Conservation (phyloP, 345 rosid genomes). For the Eucalyptus tenuipes region DNA sequence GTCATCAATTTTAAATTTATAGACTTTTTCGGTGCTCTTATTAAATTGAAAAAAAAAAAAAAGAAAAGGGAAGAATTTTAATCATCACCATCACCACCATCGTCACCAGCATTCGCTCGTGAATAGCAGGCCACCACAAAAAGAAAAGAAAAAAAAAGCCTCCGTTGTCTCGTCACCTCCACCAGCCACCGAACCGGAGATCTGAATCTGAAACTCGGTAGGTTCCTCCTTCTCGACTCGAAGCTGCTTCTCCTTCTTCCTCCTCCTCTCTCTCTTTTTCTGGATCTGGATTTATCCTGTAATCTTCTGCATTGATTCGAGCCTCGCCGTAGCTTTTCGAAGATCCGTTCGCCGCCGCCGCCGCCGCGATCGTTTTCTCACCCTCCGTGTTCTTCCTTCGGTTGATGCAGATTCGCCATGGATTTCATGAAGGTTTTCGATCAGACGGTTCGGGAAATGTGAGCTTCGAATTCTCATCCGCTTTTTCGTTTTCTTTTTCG, state of each 20-base stretch:
- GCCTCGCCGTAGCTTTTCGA: background rate
- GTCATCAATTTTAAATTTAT: background rate
- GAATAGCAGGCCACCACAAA: background rate
- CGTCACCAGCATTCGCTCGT: background rate
- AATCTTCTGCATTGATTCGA: background rate
- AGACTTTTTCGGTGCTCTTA: background rate
- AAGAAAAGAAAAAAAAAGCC: background rate
- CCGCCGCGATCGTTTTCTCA: background rate
- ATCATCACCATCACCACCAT: background rate
- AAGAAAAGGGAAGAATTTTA: background rate
- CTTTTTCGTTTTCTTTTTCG: background rate
- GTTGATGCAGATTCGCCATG: conserved; percentile 39
- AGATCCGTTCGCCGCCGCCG: background rate
- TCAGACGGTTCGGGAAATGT: conserved; percentile 99
- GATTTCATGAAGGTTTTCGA: conserved; percentile 99
- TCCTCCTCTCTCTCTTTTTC: background rate
- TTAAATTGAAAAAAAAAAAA: background rate
- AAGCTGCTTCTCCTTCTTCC: background rate
- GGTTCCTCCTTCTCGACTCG: background rate
- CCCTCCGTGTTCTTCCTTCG: background rate
- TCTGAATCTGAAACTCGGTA: background rate
- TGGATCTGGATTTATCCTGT: background rate
- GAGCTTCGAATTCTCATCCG: conserved; percentile 3
- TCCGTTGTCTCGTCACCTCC: background rate
- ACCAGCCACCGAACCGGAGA: background rate